These are phyloP conservation scores for Magnaporthales sp. DNA, from an alignment of 2,329 filamentous ascomycete species.

Conservation along the genomic window DNA sequence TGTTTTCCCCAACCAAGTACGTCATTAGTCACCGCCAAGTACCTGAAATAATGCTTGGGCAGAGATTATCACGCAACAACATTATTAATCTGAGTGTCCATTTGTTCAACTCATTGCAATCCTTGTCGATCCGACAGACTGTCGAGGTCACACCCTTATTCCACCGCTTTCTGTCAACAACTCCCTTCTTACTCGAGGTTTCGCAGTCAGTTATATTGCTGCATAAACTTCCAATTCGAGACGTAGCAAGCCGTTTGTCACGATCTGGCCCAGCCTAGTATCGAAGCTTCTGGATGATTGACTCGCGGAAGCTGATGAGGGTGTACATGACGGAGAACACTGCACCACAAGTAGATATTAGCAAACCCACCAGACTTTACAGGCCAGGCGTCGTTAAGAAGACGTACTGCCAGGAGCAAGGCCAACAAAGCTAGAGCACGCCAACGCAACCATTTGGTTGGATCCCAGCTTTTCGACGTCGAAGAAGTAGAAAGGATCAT, in stretches of 20 bases:
- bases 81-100: background rate
- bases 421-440: slow-evolving; percentile 34
- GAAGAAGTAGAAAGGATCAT: slow-evolving; percentile 42
- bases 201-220: background rate
- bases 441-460: slow-evolving; percentile 33
- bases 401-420: slow-evolving; percentile 18
- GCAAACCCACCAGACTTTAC: background rate
- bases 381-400: background rate
- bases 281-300: slow-evolving; percentile 15
- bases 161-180: background rate
- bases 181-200: background rate
- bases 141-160: background rate
- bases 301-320: slow-evolving; percentile 39
- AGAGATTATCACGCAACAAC: background rate
- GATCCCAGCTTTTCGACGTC: slow-evolving; percentile 34
- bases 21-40: background rate
- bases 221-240: background rate
- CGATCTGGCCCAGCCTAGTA: background rate
- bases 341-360: background rate
- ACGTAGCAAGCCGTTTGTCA: background rate
- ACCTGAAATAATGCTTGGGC: background rate
- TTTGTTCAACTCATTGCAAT: background rate
- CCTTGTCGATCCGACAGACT: too few relatives aligned
- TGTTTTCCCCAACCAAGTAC: background rate
- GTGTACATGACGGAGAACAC: slow-evolving; percentile 42